A percentile compares a stretch with the other conserved stretches of the same genome.
Conservation (phyloP, 2,329 filamentous ascomycete species). For the Venturia asperata region DNA sequence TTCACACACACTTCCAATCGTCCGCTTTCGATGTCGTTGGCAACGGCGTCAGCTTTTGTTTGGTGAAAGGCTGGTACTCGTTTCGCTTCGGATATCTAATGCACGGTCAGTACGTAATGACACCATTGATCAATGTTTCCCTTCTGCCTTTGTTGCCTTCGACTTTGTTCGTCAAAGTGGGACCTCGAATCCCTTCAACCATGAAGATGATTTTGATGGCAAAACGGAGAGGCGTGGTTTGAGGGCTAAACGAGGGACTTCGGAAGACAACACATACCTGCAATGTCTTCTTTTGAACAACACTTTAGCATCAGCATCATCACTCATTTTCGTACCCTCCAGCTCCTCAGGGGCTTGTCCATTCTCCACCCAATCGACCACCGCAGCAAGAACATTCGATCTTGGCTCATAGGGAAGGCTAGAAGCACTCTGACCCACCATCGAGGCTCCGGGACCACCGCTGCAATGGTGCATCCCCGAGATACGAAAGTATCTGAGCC, state of each 20-base stretch:
- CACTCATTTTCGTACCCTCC: slow-evolving; percentile 14
- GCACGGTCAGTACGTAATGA: not conserved
- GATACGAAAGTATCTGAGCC: slow-evolving; percentile 17
- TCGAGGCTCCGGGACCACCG: slow-evolving; percentile 16
- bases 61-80: not conserved
- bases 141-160: too few relatives aligned
- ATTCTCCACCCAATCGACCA: slow-evolving; percentile 20
- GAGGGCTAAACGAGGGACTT: too few relatives aligned
- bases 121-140: too few relatives aligned
- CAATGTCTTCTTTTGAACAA: slow-evolving; percentile 16
- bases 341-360: slow-evolving; percentile 13
- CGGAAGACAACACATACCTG: not conserved
- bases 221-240: not conserved
- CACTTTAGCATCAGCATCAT: not conserved
- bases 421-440: slow-evolving; percentile 10
- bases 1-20: slow-evolving; percentile 9
- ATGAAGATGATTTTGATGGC: not conserved
- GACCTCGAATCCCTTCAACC: too few relatives aligned
- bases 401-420: not conserved
- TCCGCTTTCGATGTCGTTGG: not conserved
- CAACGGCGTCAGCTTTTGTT: not conserved
- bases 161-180: too few relatives aligned
- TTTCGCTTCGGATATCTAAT: slow-evolving; percentile 9
- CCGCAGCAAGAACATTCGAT: slow-evolving; percentile 17
- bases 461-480: slow-evolving; percentile 18